These are phyloP conservation scores for Solanum piurae DNA, from an alignment of 257 asterid species.

Conservation along the genomic window DNA sequence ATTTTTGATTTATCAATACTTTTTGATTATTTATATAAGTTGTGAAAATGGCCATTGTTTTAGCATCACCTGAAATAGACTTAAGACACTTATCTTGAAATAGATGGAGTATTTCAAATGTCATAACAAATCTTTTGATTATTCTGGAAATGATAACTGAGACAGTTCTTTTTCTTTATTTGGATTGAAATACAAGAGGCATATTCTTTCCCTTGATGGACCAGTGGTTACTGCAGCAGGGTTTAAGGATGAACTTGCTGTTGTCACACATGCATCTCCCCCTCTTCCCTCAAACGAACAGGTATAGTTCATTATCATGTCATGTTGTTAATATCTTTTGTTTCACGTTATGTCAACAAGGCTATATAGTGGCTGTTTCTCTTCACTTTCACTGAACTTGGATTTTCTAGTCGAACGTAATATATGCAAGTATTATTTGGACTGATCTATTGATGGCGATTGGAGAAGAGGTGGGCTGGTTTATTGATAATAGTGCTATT, in stretches of 20 bases:
- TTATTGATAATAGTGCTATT: not conserved
- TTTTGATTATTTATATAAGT: not conserved
- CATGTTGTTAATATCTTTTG: not conserved
- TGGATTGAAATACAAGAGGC: conserved; percentile 33
- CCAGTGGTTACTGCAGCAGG: conserved; percentile 94
- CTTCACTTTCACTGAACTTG: not conserved
- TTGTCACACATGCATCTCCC: conserved; percentile 75
- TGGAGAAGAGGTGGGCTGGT: not conserved
- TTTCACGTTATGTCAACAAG: not conserved
- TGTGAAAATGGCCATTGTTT: not conserved
- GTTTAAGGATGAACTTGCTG: conserved; percentile 70
- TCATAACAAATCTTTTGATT: not conserved
- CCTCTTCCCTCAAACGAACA: conserved; percentile 83
- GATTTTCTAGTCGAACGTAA: not conserved
- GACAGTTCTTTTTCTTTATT: conserved; percentile 8
- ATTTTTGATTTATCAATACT: not conserved
- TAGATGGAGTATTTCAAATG: not conserved
- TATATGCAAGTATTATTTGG: not conserved
- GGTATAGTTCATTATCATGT: conserved; percentile 27
- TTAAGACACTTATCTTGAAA: not conserved
- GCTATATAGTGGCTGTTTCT: not conserved
- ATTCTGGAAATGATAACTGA: not conserved
- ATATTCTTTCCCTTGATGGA: conserved; percentile 75
- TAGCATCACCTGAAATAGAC: not conserved
- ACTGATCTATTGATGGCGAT: not conserved